Conservation (phyloP, 148 eudicot genomes). For the Euryodendron excelsum region DNA sequence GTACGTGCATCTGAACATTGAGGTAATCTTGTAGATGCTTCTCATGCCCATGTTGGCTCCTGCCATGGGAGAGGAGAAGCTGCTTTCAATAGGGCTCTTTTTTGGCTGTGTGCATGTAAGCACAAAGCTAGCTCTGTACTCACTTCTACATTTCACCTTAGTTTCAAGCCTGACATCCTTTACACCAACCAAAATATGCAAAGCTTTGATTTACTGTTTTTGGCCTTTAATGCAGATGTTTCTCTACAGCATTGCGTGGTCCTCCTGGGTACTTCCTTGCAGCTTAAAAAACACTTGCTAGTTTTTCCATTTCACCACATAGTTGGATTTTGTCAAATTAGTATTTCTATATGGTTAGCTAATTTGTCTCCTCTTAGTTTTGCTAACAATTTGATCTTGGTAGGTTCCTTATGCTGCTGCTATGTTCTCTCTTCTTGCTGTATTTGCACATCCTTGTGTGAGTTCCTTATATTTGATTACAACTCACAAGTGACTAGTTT, state of each 20-base stretch:
- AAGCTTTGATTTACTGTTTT: background rate
- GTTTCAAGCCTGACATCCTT: background rate
- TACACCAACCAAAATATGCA: background rate
- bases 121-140: background rate
- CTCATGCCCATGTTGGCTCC: constrained; percentile 79
- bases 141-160: background rate
- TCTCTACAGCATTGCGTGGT: constrained; percentile 62
- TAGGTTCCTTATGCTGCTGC: constrained; percentile 65
- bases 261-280: constrained; percentile 47
- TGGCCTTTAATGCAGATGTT: constrained; percentile 43
- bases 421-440: constrained; percentile 35
- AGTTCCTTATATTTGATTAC: constrained; percentile 22
- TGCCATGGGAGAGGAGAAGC: constrained; percentile 55
- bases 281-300: background rate
- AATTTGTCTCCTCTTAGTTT: background rate
- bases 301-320: background rate
- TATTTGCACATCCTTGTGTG: constrained; percentile 54
- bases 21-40: constrained; percentile 47
- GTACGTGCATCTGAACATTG: background rate
- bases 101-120: constrained; percentile 57
- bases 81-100: constrained; percentile 68
- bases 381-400: constrained; percentile 10
- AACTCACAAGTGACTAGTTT: background rate
- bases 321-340: background rate
- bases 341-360: background rate